Percentiles rank a stretch among this genome's conserved stretches.
These are phyloP conservation scores for Penstemon davidsonii DNA, from an alignment of 257 asterid genomes.

Conservation along the genomic window DNA sequence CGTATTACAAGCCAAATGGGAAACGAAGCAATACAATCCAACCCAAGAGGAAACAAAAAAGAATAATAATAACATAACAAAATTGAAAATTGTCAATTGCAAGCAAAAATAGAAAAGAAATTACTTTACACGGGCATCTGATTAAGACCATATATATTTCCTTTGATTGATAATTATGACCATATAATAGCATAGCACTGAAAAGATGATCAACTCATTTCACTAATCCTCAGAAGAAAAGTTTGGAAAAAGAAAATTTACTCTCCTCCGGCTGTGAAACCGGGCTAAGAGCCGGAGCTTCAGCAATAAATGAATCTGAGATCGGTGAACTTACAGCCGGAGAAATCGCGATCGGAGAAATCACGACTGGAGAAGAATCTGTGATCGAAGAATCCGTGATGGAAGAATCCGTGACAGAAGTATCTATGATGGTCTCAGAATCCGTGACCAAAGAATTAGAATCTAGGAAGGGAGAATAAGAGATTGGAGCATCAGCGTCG, in stretches of 20 bases:
- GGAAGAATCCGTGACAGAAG: neutral
- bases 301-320: neutral
- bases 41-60: neutral
- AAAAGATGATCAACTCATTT: neutral
- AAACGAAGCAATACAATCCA: neutral
- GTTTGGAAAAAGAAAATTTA: neutral
- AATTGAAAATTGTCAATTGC: too few species aligned
- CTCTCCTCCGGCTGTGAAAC: neutral
- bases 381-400: neutral
- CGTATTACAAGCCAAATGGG: too few species aligned
- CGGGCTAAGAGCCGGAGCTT: conserved; percentile 14
- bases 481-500: too few species aligned
- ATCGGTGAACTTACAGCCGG: neutral
- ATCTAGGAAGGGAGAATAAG: neutral
- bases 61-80: too few species aligned
- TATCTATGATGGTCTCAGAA: neutral
- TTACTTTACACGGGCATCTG: too few species aligned
- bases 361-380: too few species aligned
- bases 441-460: too few species aligned
- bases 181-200: neutral
- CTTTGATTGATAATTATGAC: too few species aligned
- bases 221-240: neutral
- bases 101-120: too few species aligned
- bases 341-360: too few species aligned
- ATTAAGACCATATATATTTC: neutral